Evolutionary conservation across 345 rosid species (phyloP).

Genomic region (Excoecaria agallocha): DNA sequence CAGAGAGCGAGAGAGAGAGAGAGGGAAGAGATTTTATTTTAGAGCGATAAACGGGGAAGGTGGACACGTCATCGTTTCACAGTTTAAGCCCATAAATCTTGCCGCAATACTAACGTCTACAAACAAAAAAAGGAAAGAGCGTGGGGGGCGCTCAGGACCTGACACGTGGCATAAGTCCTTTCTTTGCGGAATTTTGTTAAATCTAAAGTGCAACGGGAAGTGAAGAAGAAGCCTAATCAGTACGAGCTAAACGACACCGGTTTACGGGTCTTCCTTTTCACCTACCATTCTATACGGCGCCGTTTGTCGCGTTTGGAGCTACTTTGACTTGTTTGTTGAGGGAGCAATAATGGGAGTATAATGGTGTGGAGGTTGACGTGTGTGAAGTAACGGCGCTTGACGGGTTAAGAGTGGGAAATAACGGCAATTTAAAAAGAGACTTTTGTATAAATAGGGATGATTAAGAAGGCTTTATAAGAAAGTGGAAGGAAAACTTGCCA

Average conservation of each 20-base stretch:
- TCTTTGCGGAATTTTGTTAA: slow-evolving; percentile 1
- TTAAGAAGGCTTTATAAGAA: neutral
- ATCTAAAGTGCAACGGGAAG: slow-evolving; percentile 36
- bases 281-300: slow-evolving; percentile 21
- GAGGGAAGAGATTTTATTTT: slow-evolving; percentile 15
- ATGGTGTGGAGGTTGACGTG: neutral
- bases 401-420: slow-evolving; percentile 17
- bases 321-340: neutral
- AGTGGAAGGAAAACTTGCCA: neutral
- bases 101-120: slow-evolving; percentile 59
- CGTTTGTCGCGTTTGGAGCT: neutral
- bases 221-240: slow-evolving; percentile 6
- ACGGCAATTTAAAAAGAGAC: slow-evolving; percentile 10
- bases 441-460: neutral
- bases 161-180: slow-evolving; percentile 39
- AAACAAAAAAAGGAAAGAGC: neutral
- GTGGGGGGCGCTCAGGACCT: neutral
- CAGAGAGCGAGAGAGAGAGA: slow-evolving; percentile 18
- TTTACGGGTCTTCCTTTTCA: slow-evolving; percentile 14
- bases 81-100: slow-evolving; percentile 21
- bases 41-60: slow-evolving; percentile 24
- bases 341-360: neutral
- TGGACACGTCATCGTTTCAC: slow-evolving; percentile 20
- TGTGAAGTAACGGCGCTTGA: neutral
- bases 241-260: slow-evolving; percentile 27